Base-by-base conservation (phyloP, 2,329 filamentous ascomycete species). In the Epichloe sp. region DNA sequence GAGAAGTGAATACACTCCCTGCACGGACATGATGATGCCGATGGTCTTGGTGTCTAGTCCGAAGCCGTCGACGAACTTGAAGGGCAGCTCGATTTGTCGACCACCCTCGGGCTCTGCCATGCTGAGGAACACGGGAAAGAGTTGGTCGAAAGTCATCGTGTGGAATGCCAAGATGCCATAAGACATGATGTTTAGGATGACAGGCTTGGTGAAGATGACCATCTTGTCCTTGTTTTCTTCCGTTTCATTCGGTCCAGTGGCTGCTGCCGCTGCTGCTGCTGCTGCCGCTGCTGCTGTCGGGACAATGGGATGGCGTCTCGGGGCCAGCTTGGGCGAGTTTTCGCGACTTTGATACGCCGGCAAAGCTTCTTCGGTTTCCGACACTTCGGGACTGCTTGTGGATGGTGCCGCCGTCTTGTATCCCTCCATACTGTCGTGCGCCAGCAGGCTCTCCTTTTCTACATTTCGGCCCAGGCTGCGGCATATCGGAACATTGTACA, bases 151-250 rank as follows among this genome's bases (percentile, higher is more conserved):
- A 0, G 90, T 94, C 69, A 98, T 96, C 12, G 91, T 96, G 70
- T 97, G 91, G 71, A 95, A 96, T 56, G 91, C 91, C 53, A 97
- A 74, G 60, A 97, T 88, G 44, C 90, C 91, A 64, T 94, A 95
- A 49, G 86, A 88, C 52, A 91, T 71, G 56, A 96, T 95, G 63
- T 90, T 91, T 62, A 94, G 74, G 54, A 95, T 74, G 51, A 97
- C 86, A 47, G 91, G 87, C 63, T 75, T 81, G 12, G 88, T 95
- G 65, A 97, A 96, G 10, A 50, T 47, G 12, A 49, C 36, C 8
- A 83, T 84, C 60, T 78, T 80, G 23, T 53, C 49, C 48, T 61
- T 59, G 43, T 40, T 47, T 21, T 37, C 31, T n/a, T 37, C 31
- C 17, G 21, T 7, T n/a, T 26, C 46, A 15, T 15, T 7, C 4